A percentile compares a stretch with the other conserved stretches of the same genome.
Conservation (phyloP, 164 flowering plant genomes). For the Chimonanthus salicifolius region DNA sequence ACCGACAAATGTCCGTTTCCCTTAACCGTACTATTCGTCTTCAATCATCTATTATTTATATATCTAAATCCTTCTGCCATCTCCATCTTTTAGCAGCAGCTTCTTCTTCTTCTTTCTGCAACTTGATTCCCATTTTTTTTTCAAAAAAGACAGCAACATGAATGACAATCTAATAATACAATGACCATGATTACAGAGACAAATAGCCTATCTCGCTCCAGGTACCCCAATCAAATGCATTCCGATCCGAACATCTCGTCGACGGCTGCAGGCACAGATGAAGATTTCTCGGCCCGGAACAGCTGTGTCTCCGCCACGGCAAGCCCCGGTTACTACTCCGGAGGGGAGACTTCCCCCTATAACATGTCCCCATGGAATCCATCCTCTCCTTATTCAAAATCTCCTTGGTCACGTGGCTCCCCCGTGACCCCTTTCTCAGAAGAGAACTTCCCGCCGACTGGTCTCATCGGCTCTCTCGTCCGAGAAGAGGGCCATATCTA, state of each 20-base stretch:
- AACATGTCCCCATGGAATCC: constrained; percentile 47
- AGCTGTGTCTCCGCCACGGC: constrained; percentile 22
- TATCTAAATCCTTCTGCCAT: no score
- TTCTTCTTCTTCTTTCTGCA: no score
- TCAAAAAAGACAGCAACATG: no score
- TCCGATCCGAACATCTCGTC: constrained; percentile 24
- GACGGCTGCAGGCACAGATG: constrained; percentile 7
- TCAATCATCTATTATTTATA: no score
- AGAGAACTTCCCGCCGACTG: constrained; percentile 12
- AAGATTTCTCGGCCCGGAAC: constrained; percentile 11
- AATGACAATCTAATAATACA: background rate
- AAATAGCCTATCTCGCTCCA: background rate
- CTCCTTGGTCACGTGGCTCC: constrained; percentile 33
- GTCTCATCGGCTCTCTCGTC: constrained; percentile 63
- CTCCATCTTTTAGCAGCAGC: no score
- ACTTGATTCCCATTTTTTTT: no score
- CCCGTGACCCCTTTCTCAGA: constrained; percentile 14
- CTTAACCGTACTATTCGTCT: no score
- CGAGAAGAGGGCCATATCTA: constrained; percentile 88
- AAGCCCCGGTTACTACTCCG: constrained; percentile 18
- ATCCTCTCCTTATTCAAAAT: constrained; percentile 31
- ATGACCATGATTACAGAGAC: constrained; percentile 1
- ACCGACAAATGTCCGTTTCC: no score
- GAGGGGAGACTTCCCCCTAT: constrained; percentile 32
- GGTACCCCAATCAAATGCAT: constrained; percentile 13